Base-by-base conservation (phyloP, 495 filamentous ascomycete species). In the Hyaloscypha hepaticicola region DNA sequence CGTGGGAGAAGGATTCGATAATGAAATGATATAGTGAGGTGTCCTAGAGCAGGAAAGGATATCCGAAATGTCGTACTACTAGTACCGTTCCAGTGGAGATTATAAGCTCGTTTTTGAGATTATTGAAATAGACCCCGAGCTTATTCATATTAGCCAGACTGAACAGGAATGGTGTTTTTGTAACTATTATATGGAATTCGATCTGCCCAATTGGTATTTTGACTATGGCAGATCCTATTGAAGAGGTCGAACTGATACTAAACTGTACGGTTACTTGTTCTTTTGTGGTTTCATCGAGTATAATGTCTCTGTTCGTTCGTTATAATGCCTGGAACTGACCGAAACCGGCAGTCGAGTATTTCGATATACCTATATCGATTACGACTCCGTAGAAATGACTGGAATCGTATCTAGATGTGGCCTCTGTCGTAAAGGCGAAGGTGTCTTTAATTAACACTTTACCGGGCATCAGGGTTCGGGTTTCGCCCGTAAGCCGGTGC, bases 161-260 rank as follows among this genome's bases (percentile, higher is more conserved):
- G 31, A 58, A 31, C 21, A 65, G 21, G 33, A 65, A 65, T 34
- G 22, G 62, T 1, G 41, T 58, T 6, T 65, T 38, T 50, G 22
- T 21, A 22, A 22, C 5, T 38, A 66, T 24, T 11, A 60, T 31
- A 60, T 45, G 19, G 6, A 55, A 53, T 3, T 22, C 29, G n/a
- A 60, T 41, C 26, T 50, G 14, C 8, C 59, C 41, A 6, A 61
- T 3, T 51, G 22, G 59, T 5, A 29, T 66, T 7, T 14, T 5
- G 25, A 45, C 41, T n/a, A 25, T 60, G n/a, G n/a, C n/a, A 16
- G 38, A 8, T n/a, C n/a, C n/a, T n/a, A n/a, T n/a, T n/a, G n/a
- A n/a, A n/a, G n/a, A n/a, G n/a, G n/a, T n/a, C n/a, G n/a, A n/a
- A n/a, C n/a, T n/a, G n/a, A n/a, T 45, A 45, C 19, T 45, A 45